Base-by-base conservation (phyloP, 805 yeast species). In the Scheffersomyces coipomensis region DNA sequence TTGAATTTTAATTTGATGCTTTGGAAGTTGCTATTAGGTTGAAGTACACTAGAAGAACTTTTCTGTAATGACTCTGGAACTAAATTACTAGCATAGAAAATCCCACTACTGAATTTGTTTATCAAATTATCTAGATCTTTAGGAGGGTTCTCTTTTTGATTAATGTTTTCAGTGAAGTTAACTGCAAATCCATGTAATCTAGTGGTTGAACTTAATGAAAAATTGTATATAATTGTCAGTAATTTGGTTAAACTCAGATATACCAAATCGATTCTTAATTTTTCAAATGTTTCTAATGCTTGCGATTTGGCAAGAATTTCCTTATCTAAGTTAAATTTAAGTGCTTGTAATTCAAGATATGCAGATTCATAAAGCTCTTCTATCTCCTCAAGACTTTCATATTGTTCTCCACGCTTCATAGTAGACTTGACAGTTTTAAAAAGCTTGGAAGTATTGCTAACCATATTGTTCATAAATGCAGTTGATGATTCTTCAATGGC, bases 1-100 rank as follows among this genome's bases (percentile, higher is more conserved):
- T 70, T 66, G 46, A 68, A 70, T 37, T 60, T 60, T 23, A 52
- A 49, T 39, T 55, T 63, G 38, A 70, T 51, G 43, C 67, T 68
- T 38, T 70, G 75, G 38, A 58, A 64, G 38, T 57, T 59, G 13
- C 58, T 44, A 33, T 57, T 66, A 21, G 53, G 46, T 3, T 62
- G 49, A 38, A n/a, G 53, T 53, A 29, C 45, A 44, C 22, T n/a
- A n/a, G n/a, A n/a, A n/a, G n/a, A n/a, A n/a, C n/a, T n/a, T n/a
- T n/a, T n/a, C n/a, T n/a, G n/a, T n/a, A n/a, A n/a, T n/a, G 49
- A 49, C 4, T 56, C 58, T 1, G 71, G 67, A 1, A 66, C 53
- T 11, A 62, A 45, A 13, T 47, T 50, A 2, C 69, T 57, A 1
- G 75, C 72, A 23, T 62, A 62, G 44, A 64, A 70, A 5, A 69